A percentile compares a stretch with the other conserved stretches of the same genome.
phyloP scores from a whole-genome alignment of 2,329 filamentous ascomycete species.

The Ophiobolus disseminans region DNA sequence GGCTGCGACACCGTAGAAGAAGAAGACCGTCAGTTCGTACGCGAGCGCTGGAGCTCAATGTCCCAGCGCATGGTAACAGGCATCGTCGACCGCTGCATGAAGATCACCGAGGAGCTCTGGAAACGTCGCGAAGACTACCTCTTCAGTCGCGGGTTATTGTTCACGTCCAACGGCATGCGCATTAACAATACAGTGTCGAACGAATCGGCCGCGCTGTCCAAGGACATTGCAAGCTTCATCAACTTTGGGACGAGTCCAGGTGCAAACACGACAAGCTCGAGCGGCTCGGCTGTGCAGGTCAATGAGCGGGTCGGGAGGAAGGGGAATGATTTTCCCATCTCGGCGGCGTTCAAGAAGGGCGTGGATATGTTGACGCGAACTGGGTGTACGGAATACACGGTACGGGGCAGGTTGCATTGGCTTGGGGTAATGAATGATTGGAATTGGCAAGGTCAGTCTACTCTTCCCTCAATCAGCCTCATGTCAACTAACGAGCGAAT shows the following conservation, averaged over 20 bases:
- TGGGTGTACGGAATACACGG: slow-evolving; percentile 66
- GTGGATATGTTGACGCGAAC: slow-evolving; percentile 46
- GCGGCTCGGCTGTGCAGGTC: slow-evolving; percentile 4
- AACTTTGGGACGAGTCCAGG: slow-evolving; percentile 14
- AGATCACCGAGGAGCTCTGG: slow-evolving; percentile 72
- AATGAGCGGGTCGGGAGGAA: slow-evolving; percentile 6
- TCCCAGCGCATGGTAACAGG: slow-evolving; percentile 67
- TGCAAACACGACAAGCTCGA: slow-evolving; percentile 7
- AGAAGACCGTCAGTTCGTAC: slow-evolving; percentile 69
- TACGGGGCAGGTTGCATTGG: slow-evolving; percentile 70
- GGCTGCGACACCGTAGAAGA: slow-evolving; percentile 66
- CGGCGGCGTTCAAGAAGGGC: slow-evolving; percentile 43
- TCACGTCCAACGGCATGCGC: slow-evolving; percentile 8
- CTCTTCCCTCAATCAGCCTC: too few species aligned
- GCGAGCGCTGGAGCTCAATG: slow-evolving; percentile 68
- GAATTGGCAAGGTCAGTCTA: slow-evolving; percentile 69
- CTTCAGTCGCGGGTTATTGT: slow-evolving; percentile 35
- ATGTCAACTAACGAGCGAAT: not conserved
- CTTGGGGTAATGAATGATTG: slow-evolving; percentile 73
- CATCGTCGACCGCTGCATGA: slow-evolving; percentile 68
- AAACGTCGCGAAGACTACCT: slow-evolving; percentile 64
- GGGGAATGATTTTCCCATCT: slow-evolving; percentile 34
- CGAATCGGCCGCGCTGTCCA: slow-evolving; percentile 7
- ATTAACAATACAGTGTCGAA: slow-evolving; percentile 2
- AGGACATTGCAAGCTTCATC: slow-evolving; percentile 14